Base-by-base conservation (phyloP, 1,284 basidiomycete genomes). In the Fomitiporia mediterranea region DNA sequence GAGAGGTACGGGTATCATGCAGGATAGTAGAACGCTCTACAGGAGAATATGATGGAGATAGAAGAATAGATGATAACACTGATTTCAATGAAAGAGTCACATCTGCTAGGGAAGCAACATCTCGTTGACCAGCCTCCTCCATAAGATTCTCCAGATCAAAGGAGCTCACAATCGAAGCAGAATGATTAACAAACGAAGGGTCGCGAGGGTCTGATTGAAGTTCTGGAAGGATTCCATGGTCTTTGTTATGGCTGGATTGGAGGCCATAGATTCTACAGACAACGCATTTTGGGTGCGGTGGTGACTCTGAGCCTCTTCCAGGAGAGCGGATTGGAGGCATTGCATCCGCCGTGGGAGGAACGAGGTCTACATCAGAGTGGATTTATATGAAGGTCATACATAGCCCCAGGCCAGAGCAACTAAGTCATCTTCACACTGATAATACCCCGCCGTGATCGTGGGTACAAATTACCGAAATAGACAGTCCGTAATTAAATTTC, bases 11-110 rank as follows among this genome's bases (percentile, higher is more conserved):
- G 19, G 30, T 30, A 7, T 34, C 40, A 3, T 34, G 13, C 30
- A 53, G 40, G 23, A 32, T 30, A 17, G 13, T 21, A n/a, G 51
- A 40, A 19, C 51, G 51, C 35, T 53, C 51, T 9, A 38, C 3
- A 11, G 51, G 40, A 3, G 51, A 53, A 34, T 34, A 23, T 9
- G 40, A 53, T 9, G 51, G 40, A 9, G 51, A 53, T 25, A 13
- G 40, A 11, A 53, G 30, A 21, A 23, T n/a, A 39, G 28, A 52
- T 3, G 51, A 40, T n/a, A 52, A 8, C n/a, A 30, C 51, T 15
- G 21, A 23, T 19, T 39, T 7, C 9, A 30, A 19, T 11, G 35
- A 2, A 15, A 32, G 13, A 8, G 30, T 32, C 15, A 25, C 37
- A 11, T 46, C 44, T 11, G 44, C 27, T 17, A 15, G 7, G 8